These are phyloP conservation scores for Aureobasidium pullulans DNA, from an alignment of 2,329 filamentous ascomycete species.

Conservation along the genomic window DNA sequence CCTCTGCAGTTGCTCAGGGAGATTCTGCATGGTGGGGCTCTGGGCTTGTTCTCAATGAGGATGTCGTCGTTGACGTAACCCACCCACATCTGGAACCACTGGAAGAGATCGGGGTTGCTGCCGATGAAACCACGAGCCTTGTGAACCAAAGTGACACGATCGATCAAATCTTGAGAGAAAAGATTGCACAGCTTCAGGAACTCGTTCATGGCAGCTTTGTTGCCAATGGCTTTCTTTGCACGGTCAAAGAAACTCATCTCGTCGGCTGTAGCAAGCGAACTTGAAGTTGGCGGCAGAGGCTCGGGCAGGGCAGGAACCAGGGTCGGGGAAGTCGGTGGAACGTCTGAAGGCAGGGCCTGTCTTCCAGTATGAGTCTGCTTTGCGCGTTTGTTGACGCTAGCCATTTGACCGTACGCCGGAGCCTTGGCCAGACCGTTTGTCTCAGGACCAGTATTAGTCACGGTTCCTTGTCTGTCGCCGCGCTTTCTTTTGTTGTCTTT, in stretches of 20 bases:
- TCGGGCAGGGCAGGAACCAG: slow-evolving; percentile 82
- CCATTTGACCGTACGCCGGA: slow-evolving; percentile 10
- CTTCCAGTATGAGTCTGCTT: slow-evolving; percentile 64
- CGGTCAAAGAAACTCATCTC: slow-evolving; percentile 93
- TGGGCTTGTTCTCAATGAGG: slow-evolving; percentile 68
- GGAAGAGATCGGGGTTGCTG: slow-evolving; percentile 79
- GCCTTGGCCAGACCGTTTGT: slow-evolving; percentile 6
- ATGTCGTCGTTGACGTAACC: slow-evolving; percentile 70
- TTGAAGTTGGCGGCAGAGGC: slow-evolving; percentile 69
- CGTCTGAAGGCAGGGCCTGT: slow-evolving; percentile 50
- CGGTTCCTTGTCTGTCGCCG: slow-evolving; percentile 14
- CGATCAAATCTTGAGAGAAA: slow-evolving; percentile 87
- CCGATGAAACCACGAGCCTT: slow-evolving; percentile 82
- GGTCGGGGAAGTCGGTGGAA: slow-evolving; percentile 67
- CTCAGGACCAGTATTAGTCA: slow-evolving; percentile 8
- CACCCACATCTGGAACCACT: slow-evolving; percentile 79
- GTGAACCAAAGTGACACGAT: slow-evolving; percentile 72
- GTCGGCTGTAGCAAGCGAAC: slow-evolving; percentile 68
- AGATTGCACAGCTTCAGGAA: slow-evolving; percentile 96
- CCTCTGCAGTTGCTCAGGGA: slow-evolving; percentile 91
- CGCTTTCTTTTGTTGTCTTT: slow-evolving; percentile 66
- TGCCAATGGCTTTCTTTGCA: slow-evolving; percentile 91
- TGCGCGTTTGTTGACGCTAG: slow-evolving; percentile 47
- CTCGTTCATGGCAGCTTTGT: slow-evolving; percentile 87
- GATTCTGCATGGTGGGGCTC: slow-evolving; percentile 70